phyloP scores from a whole-genome alignment of 2,329 filamentous ascomycete genomes.

The Fusarium heterosporum region DNA sequence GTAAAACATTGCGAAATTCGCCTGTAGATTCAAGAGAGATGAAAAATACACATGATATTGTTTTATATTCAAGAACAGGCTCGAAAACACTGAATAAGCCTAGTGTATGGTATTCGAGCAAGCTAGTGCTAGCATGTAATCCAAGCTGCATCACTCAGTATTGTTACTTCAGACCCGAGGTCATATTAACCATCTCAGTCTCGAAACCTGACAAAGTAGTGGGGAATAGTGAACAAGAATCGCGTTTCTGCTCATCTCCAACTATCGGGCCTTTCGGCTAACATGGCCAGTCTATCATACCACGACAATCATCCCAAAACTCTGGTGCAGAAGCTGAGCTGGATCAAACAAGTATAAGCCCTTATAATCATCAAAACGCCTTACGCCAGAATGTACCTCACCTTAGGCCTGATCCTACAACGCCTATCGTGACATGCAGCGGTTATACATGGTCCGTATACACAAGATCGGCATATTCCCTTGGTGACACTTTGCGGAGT shows the following conservation, averaged over 20 bases:
- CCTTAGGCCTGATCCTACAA: slow-evolving; percentile 44
- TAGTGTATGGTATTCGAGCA: neutral
- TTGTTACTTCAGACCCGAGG: neutral
- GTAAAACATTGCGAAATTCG: neutral
- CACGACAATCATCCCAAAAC: neutral
- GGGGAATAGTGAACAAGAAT: neutral
- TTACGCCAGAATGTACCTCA: slow-evolving; percentile 47
- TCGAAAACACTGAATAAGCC: neutral
- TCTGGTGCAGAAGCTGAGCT: slow-evolving; percentile 33
- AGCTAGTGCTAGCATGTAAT: neutral
- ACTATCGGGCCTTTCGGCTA: neutral
- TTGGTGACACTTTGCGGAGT: neutral
- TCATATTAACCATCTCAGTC: neutral
- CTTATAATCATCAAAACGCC: slow-evolving; percentile 41
- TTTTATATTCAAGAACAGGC: slow-evolving; percentile 2
- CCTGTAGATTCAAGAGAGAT: neutral
- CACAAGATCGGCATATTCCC: neutral
- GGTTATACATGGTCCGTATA: slow-evolving; percentile 24
- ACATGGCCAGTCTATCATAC: neutral
- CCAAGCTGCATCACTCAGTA: neutral
- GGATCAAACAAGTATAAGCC: slow-evolving; percentile 45
- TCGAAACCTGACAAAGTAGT: neutral
- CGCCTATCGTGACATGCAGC: slow-evolving; percentile 34
- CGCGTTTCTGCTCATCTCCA: neutral
- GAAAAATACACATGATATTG: neutral